phyloP scores from a whole-genome alignment of 2,329 filamentous ascomycete species.

The Ceratocystis papillata region DNA sequence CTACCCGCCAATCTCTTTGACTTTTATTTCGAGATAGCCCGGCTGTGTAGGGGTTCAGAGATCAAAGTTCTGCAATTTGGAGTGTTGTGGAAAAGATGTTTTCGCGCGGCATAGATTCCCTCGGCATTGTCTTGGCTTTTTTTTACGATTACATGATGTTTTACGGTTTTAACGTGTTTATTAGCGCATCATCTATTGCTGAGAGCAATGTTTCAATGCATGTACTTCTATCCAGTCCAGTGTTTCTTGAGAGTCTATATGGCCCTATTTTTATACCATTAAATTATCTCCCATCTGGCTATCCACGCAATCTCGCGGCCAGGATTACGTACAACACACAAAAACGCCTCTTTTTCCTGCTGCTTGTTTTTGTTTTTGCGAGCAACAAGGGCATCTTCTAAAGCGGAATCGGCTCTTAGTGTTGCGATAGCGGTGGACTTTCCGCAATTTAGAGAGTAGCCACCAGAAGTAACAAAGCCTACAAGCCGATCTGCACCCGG shows the following conservation, averaged over 20 bases:
- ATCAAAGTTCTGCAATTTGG: not conserved
- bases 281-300: conserved; percentile 63
- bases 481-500: conserved; percentile 66
- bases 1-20: not conserved
- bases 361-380: conserved; percentile 27
- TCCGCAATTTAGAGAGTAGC: conserved; percentile 69
- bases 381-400: conserved; percentile 12
- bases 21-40: not conserved
- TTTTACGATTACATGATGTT: conserved; percentile 1
- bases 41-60: not conserved
- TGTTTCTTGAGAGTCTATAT: not conserved
- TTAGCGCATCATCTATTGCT: not conserved
- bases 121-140: conserved; percentile 10
- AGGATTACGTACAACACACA: conserved; percentile 73
- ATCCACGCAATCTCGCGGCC: conserved; percentile 71
- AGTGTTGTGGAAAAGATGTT: not conserved
- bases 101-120: not conserved
- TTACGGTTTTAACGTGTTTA: conserved; percentile 9
- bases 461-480: conserved; percentile 81
- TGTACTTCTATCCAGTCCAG: not conserved
- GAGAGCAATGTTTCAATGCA: not conserved
- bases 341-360: conserved; percentile 36
- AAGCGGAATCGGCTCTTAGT: conserved; percentile 33
- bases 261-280: conserved; percentile 11
- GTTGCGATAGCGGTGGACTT: conserved; percentile 65